Evolutionary conservation across 1,284 basidiomycete species (phyloP).

Genomic region (Ustilago curta): DNA sequence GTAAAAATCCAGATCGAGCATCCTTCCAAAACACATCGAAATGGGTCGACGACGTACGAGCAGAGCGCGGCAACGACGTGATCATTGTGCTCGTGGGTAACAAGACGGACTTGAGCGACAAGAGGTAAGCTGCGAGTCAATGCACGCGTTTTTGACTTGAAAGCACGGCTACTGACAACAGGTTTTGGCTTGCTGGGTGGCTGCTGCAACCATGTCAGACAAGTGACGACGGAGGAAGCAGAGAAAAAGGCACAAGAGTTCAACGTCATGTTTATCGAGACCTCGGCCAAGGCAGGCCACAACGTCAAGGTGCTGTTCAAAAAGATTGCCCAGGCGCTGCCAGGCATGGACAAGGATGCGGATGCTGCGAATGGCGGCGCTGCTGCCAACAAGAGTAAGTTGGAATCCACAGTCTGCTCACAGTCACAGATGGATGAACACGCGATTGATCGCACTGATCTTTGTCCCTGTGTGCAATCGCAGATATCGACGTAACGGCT

Average conservation of each 20-base stretch:
- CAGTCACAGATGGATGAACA: background rate
- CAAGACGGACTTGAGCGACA: conserved; percentile 83
- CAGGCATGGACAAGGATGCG: conserved; percentile 89
- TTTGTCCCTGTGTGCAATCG: background rate
- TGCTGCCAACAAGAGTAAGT: conserved; percentile 53
- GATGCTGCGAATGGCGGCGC: conserved; percentile 72
- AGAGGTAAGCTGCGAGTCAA: conserved; percentile 48
- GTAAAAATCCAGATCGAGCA: conserved; percentile 76
- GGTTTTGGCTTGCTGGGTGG: background rate
- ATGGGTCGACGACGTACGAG: conserved; percentile 99
- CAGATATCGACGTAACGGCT: conserved; percentile 60
- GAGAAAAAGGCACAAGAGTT: conserved; percentile 92
- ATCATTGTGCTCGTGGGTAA: conserved; percentile 99
- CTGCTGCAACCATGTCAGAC: conserved; percentile 71
- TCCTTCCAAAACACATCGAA: conserved; percentile 97
- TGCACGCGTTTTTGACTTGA: background rate
- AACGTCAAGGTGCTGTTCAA: conserved; percentile 99
- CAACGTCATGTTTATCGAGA: conserved; percentile 99
- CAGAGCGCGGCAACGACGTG: conserved; percentile 96
- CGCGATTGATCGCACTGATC: background rate
- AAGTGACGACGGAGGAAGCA: conserved; percentile 98
- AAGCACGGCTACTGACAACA: conserved; percentile 8
- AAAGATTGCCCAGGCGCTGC: conserved; percentile 97
- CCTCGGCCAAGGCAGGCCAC: conserved; percentile 98
- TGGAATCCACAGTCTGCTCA: too few species aligned